Base-by-base conservation (phyloP, 2,329 filamentous ascomycete genomes). In the Cucurbitaria berberidis region DNA sequence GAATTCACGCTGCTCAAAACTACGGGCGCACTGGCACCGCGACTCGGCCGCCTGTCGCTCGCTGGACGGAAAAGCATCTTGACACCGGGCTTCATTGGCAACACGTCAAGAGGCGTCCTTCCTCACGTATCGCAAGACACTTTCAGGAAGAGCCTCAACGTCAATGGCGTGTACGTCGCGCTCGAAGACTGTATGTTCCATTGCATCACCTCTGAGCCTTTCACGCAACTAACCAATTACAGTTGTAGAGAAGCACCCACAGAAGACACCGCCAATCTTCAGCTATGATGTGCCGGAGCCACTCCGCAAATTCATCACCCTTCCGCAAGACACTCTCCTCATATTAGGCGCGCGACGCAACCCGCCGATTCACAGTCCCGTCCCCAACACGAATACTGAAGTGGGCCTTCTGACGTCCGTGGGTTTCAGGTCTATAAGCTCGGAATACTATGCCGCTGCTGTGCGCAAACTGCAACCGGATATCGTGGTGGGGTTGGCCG, bases 51-150 rank as follows among this genome's bases (percentile, higher is more conserved):
- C 46, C 76, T 98, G 21, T 77, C 81, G 4, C 73, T 95, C 5
- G 80, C 78, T 74, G 65, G 86, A 76, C 82, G 89, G 53, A 84
- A 81, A 57, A 76, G 82, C n/a, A 81, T 97, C 59, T 79, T 89
- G 18, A 99, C 95, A 26, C 95, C 95, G 38, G 89, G 89, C 70
- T 96, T 89, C 74, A 79, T 96, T 53, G 88, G 86, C 45, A 81
- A 89, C 61, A 89, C 90, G 3, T 97, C 95, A 29, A 85, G 95
- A 67, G 95, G 95, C 19, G 85, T 85, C 1, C 80, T 98, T 30
- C 92, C 95, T 45, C 95, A 99, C 77, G 77, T 99, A 60, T 90
- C 93, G 3, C 93, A 92, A 34, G 95, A 99, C 78, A 89, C 89
- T 56, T 80, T 95, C 60, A 74, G 77, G 35, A 87, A 85, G 49